These are phyloP conservation scores for Salvia hispanica DNA, from an alignment of 257 asterid species.

Conservation along the genomic window DNA sequence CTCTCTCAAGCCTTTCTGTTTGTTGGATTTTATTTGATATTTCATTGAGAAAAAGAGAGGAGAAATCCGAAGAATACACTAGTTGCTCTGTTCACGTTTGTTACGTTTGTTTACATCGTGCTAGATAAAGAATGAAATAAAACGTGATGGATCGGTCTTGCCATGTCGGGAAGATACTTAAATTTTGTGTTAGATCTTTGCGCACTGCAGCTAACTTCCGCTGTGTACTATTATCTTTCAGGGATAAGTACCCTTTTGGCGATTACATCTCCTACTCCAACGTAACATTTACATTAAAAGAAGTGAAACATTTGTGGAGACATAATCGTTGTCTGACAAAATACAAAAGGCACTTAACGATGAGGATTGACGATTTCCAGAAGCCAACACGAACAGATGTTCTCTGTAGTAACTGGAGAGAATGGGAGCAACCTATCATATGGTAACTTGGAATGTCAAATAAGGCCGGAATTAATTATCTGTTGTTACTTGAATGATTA, in stretches of 20 bases:
- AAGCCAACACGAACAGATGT: slow-evolving; percentile 72
- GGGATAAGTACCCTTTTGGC: slow-evolving; percentile 85
- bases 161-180: not conserved
- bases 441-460: slow-evolving; percentile 52
- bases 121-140: not conserved
- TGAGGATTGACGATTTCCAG: slow-evolving; percentile 94
- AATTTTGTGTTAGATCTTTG: not conserved
- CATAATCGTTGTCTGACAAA: slow-evolving; percentile 69
- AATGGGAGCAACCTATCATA: slow-evolving; percentile 87
- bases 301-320: slow-evolving; percentile 96
- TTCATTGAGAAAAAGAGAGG: slow-evolving; percentile 12
- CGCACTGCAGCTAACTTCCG: slow-evolving; percentile 27
- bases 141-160: slow-evolving; percentile 3
- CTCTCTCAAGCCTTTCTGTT: slow-evolving; percentile 86
- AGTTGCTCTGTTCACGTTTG: slow-evolving; percentile 1
- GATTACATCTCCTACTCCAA: slow-evolving; percentile 83
- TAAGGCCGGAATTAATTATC: not conserved
- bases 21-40: slow-evolving; percentile 27
- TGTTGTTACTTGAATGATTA: slow-evolving; percentile 2
- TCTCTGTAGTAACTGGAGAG: slow-evolving; percentile 89
- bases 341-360: slow-evolving; percentile 74
- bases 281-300: slow-evolving; percentile 69
- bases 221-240: slow-evolving; percentile 40
- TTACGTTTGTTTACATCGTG: slow-evolving; percentile 2
- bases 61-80: not conserved